Evolutionary conservation across 129 eudicot species (phyloP).

Genomic region (Daucus carota): DH1_v3.0 NC_030383.2:46177001-46177500

Average conservation of each 20-base stretch:
- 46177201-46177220: conserved; percentile 16
- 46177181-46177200: conserved; percentile 74
- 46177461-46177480: not conserved
- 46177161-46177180: conserved; percentile 81
- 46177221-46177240: conserved; percentile 2
- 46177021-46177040: not conserved
- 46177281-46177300: conserved; percentile 76
- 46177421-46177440: conserved; percentile 2
- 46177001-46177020: not conserved
- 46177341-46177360: not conserved
- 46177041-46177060: not conserved
- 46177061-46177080: not conserved
- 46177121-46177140: not conserved
- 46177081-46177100: not conserved
- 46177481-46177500: too few relatives aligned
- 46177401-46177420: not conserved
- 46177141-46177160: conserved; percentile 23
- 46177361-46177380: not conserved
- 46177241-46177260: conserved; percentile 5
- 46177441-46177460: not conserved
- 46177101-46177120: not conserved
- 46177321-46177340: conserved; percentile 62
- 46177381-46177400: not conserved
- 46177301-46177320: conserved; percentile 92
- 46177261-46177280: conserved; percentile 87